Conservation (phyloP, 371 early-diverging fungal species). For the Nematocida homosporus region DNA sequence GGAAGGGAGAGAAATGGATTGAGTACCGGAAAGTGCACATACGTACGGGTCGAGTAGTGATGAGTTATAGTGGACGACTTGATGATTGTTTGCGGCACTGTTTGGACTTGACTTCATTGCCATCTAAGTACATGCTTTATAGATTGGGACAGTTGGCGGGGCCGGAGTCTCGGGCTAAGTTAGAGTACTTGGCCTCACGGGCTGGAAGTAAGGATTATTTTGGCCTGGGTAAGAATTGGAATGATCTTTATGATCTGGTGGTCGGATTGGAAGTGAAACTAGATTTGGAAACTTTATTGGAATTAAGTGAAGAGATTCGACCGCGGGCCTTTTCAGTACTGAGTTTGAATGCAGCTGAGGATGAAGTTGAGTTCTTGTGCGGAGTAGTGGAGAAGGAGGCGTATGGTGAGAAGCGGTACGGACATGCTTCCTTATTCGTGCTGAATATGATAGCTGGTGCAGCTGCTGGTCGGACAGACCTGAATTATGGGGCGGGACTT, state of each 20-base stretch:
- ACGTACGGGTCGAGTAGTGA: slow-evolving; percentile 18
- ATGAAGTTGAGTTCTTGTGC: slow-evolving; percentile 55
- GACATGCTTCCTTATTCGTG: slow-evolving; percentile 23
- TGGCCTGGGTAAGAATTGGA: slow-evolving; percentile 40
- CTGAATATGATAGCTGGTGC: too few relatives aligned
- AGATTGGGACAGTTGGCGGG: slow-evolving; percentile 8
- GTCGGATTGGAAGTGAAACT: slow-evolving; percentile 54
- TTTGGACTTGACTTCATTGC: slow-evolving; percentile 60
- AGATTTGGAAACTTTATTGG: slow-evolving; percentile 53
- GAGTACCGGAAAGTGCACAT: slow-evolving; percentile 6
- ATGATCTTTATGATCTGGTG: slow-evolving; percentile 62
- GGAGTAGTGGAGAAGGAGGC: slow-evolving; percentile 47
- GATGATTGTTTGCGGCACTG: slow-evolving; percentile 58
- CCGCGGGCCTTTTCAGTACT: slow-evolving; percentile 66
- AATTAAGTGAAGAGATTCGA: slow-evolving; percentile 61
- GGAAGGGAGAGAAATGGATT: not conserved
- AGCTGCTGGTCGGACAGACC: not conserved
- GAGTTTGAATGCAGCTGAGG: slow-evolving; percentile 37
- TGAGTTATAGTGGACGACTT: slow-evolving; percentile 57
- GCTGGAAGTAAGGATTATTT: slow-evolving; percentile 65
- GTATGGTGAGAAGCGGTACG: slow-evolving; percentile 11
- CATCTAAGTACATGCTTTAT: slow-evolving; percentile 57
- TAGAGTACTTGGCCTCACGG: slow-evolving; percentile 61
- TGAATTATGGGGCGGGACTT: not conserved
- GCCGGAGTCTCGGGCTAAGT: not conserved